phyloP scores from a whole-genome alignment of 2,329 filamentous ascomycete species.

The Phyllosticta ampelicida region DNA sequence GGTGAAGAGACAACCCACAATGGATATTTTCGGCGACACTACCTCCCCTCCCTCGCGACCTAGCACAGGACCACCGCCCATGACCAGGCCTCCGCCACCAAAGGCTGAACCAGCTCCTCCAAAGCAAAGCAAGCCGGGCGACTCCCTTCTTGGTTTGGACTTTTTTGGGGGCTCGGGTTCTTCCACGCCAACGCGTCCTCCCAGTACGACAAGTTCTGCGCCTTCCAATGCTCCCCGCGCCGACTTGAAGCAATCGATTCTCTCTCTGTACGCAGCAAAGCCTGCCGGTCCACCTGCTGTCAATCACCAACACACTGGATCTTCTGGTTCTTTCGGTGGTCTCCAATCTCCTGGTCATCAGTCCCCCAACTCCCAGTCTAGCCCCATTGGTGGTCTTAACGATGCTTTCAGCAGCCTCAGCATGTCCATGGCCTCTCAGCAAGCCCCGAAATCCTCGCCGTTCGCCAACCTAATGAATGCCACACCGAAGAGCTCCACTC shows the following conservation, averaged over 20 bases:
- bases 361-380: conserved; percentile 23
- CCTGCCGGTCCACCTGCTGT: conserved; percentile 61
- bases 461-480: conserved; percentile 54
- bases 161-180: conserved; percentile 70
- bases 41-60: conserved; percentile 55
- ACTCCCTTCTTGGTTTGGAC: conserved; percentile 84
- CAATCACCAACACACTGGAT: conserved; percentile 42
- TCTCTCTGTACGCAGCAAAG: conserved; percentile 82
- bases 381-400: conserved; percentile 53
- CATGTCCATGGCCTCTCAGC: conserved; percentile 42
- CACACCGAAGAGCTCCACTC: conserved; percentile 27
- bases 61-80: conserved; percentile 55
- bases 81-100: conserved; percentile 46
- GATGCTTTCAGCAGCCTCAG: conserved; percentile 70
- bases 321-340: conserved; percentile 36
- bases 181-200: conserved; percentile 52
- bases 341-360: conserved; percentile 39
- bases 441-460: conserved; percentile 46
- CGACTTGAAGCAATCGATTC: conserved; percentile 92
- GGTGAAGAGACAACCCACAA: conserved; percentile 27
- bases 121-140: conserved; percentile 58
- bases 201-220: conserved; percentile 53
- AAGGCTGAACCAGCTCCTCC: conserved; percentile 52
- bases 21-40: conserved; percentile 74
- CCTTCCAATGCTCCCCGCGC: conserved; percentile 57